phyloP scores from a whole-genome alignment of 2,329 filamentous ascomycete genomes.

The Cordyceps militaris region DNA sequence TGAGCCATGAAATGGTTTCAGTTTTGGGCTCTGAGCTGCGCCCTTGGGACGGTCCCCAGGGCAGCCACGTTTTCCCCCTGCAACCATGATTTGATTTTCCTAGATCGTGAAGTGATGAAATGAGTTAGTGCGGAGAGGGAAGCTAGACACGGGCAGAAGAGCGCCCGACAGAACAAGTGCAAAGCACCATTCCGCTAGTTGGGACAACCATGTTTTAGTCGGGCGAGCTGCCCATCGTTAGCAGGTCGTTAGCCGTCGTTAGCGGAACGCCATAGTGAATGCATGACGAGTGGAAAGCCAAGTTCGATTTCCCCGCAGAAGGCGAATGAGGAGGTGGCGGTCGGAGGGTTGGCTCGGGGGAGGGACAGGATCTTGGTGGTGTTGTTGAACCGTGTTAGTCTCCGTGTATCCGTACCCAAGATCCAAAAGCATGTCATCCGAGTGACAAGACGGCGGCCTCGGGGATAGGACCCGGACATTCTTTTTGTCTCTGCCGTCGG shows the following conservation, averaged over 20 bases:
- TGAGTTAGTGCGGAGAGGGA: background rate
- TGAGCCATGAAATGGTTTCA: background rate
- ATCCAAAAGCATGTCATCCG: too few relatives aligned
- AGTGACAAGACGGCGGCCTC: background rate
- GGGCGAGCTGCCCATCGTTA: too few relatives aligned
- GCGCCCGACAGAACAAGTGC: background rate
- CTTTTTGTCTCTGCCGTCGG: background rate
- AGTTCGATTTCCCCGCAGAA: background rate
- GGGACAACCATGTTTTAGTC: too few relatives aligned
- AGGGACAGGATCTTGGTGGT: too few relatives aligned
- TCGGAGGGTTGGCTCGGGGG: background rate
- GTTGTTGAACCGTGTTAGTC: too few relatives aligned
- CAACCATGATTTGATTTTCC: constrained; percentile 2
- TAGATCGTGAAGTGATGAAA: constrained; percentile 8
- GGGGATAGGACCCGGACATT: background rate
- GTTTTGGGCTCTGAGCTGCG: background rate
- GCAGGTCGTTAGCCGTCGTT: too few relatives aligned
- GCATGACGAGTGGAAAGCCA: background rate
- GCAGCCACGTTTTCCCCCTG: background rate
- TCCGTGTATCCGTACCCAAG: too few relatives aligned
- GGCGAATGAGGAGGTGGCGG: background rate
- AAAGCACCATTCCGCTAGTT: too few relatives aligned
- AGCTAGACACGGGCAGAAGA: background rate
- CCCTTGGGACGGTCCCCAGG: background rate
- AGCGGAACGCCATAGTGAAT: background rate